Percentiles rank a stretch among this genome's conserved stretches.
phyloP scores from a whole-genome alignment of 306 rosid species.

The Ormosia semicastrata region DNA sequence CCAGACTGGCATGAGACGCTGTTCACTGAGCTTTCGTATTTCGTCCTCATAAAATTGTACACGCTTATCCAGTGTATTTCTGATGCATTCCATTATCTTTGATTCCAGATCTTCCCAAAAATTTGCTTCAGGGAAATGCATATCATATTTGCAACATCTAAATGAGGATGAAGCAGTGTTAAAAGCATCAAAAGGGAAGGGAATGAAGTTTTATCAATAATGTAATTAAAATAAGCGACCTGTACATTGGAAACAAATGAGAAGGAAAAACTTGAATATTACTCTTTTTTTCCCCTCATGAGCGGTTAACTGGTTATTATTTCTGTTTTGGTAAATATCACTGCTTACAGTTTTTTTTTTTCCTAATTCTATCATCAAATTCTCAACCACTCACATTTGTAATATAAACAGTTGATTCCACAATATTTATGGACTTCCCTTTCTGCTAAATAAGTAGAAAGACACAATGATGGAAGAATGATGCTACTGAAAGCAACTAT shows the following conservation, averaged over 20 bases:
- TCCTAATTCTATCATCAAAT: slow-evolving; percentile 20
- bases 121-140: slow-evolving; percentile 76
- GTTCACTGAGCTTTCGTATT: slow-evolving; percentile 98
- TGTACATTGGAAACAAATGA: slow-evolving; percentile 21
- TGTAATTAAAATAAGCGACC: not conserved
- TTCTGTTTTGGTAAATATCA: not conserved
- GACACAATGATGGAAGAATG: not conserved
- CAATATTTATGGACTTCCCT: slow-evolving; percentile 14
- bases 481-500: slow-evolving; percentile 14
- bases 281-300: not conserved
- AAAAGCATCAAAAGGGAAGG: slow-evolving; percentile 28
- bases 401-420: slow-evolving; percentile 7
- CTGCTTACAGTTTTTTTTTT: not conserved
- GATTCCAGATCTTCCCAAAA: slow-evolving; percentile 98
- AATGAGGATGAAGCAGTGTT: slow-evolving; percentile 33
- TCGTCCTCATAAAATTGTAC: slow-evolving; percentile 98
- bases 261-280: slow-evolving; percentile 19
- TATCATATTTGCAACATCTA: slow-evolving; percentile 95
- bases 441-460: not conserved
- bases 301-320: not conserved
- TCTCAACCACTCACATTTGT: not conserved
- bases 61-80: slow-evolving; percentile 96
- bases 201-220: slow-evolving; percentile 13
- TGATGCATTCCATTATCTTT: slow-evolving; percentile 82
- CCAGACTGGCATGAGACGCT: slow-evolving; percentile 97